Conservation (phyloP, 2,329 filamentous ascomycete species). For the Pseudogymnoascus sp. region DNA sequence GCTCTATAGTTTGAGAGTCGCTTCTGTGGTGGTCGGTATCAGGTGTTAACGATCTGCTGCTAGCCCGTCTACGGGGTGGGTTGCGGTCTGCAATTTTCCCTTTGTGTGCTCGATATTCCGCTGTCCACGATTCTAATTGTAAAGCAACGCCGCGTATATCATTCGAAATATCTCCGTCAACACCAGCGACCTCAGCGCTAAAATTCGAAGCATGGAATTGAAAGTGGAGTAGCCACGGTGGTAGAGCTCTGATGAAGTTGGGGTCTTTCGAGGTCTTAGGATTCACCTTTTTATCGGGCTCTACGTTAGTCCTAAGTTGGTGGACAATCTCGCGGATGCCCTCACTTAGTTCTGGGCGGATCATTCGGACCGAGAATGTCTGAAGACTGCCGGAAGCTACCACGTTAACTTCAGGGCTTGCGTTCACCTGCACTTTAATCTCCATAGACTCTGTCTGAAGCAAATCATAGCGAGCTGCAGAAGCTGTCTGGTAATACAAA, state of each 20-base stretch:
- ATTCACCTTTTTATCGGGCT: conserved; percentile 48
- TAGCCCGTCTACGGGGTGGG: conserved; percentile 57
- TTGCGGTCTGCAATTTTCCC: conserved; percentile 54
- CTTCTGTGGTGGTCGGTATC: conserved; percentile 55
- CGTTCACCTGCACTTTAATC: conserved; percentile 74
- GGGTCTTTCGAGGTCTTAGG: conserved; percentile 43
- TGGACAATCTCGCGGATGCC: conserved; percentile 85
- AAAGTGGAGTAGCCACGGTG: conserved; percentile 75
- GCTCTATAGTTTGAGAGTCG: conserved; percentile 43
- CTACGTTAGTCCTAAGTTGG: conserved; percentile 65
- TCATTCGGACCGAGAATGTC: conserved; percentile 81
- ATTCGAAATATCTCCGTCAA: conserved; percentile 74
- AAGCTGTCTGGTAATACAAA: conserved; percentile 87
- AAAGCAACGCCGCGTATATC: conserved; percentile 75
- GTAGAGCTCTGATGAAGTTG: conserved; percentile 70
- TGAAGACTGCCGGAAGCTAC: conserved; percentile 71
- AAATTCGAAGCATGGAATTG: conserved; percentile 83
- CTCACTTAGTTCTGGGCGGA: conserved; percentile 84
- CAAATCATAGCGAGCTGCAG: conserved; percentile 74
- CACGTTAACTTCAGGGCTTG: conserved; percentile 77
- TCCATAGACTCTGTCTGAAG: conserved; percentile 84
- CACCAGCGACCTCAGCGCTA: conserved; percentile 80
- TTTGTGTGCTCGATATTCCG: conserved; percentile 80
- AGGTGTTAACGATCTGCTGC: conserved; percentile 58
- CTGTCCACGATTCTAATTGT: conserved; percentile 78